phyloP scores from a whole-genome alignment of 352 stramenopile genomes.

The Pythium utonaiense region DNA sequence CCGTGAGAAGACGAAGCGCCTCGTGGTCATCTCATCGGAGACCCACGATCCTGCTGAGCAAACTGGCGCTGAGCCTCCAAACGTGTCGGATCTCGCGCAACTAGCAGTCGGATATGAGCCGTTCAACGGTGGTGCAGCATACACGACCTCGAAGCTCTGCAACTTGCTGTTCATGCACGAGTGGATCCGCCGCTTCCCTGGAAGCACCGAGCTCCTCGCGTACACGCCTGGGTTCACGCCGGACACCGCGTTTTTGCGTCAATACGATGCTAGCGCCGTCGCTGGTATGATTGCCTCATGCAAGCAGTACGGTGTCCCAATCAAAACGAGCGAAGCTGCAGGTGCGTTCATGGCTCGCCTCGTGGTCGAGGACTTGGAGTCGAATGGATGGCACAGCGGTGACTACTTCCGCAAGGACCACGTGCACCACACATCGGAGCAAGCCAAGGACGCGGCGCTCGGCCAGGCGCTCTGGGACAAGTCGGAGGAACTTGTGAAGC shows the following conservation, averaged over 20 bases:
- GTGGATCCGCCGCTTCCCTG: slow-evolving; percentile 24
- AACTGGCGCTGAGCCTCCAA: slow-evolving; percentile 10
- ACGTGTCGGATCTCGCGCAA: slow-evolving; percentile 25
- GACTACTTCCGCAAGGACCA: slow-evolving; percentile 28
- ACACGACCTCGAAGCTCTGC: slow-evolving; percentile 32
- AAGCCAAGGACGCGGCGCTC: slow-evolving; percentile 24
- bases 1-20: slow-evolving; percentile 17
- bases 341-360: slow-evolving; percentile 27
- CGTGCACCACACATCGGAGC: slow-evolving; percentile 16
- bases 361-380: slow-evolving; percentile 6
- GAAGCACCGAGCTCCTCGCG: slow-evolving; percentile 7
- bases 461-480: slow-evolving; percentile 29
- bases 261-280: slow-evolving; percentile 4
- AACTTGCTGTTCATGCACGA: slow-evolving; percentile 28
- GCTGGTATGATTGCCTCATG: not conserved
- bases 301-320: slow-evolving; percentile 11
- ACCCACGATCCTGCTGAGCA: slow-evolving; percentile 32
- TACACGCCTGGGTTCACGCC: slow-evolving; percentile 23
- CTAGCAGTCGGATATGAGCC: slow-evolving; percentile 28
- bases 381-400: slow-evolving; percentile 19
- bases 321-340: slow-evolving; percentile 21
- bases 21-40: slow-evolving; percentile 25
- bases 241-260: slow-evolving; percentile 19
- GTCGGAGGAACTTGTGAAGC: slow-evolving; percentile 20
- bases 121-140: slow-evolving; percentile 23